Evolutionary conservation across 1,284 basidiomycete genomes (phyloP).

Genomic region (Polyporus tsugae): DNA sequence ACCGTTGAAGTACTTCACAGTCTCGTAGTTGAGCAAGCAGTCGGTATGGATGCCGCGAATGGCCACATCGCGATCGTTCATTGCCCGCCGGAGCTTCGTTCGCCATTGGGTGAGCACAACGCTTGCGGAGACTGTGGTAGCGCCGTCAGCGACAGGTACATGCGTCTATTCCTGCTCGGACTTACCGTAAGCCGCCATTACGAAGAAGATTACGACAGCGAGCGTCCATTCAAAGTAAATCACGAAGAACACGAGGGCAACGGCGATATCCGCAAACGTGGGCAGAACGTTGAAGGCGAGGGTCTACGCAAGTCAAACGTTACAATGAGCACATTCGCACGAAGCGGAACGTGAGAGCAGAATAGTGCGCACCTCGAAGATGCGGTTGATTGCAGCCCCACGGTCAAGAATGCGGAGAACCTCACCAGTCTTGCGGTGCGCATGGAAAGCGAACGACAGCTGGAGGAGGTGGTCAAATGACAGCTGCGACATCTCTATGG

Average conservation of each 20-base stretch:
- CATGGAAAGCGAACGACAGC: constrained; percentile 88
- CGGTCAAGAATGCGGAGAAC: constrained; percentile 73
- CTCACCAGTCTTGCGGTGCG: constrained; percentile 73
- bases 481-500: constrained; percentile 77
- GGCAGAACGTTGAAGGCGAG: constrained; percentile 85
- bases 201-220: constrained; percentile 73
- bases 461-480: constrained; percentile 84
- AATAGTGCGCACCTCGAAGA: constrained; percentile 45
- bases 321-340: neutral
- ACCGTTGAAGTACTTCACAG: constrained; percentile 87
- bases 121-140: constrained; percentile 63
- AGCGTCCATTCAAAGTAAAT: constrained; percentile 75
- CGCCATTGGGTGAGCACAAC: constrained; percentile 76
- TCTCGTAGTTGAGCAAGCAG: constrained; percentile 83
- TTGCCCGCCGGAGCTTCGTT: constrained; percentile 73
- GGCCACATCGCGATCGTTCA: constrained; percentile 81
- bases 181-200: constrained; percentile 81
- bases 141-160: neutral
- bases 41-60: constrained; percentile 85
- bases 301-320: constrained; percentile 46
- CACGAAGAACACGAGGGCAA: constrained; percentile 74
- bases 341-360: neutral
- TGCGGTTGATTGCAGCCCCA: constrained; percentile 62
- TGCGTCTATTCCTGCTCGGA: constrained; percentile 8
- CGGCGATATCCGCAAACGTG: constrained; percentile 78